Conservation (phyloP, 192 early-diverging fungal genomes). For the Helicostylum pulchrum region DNA sequence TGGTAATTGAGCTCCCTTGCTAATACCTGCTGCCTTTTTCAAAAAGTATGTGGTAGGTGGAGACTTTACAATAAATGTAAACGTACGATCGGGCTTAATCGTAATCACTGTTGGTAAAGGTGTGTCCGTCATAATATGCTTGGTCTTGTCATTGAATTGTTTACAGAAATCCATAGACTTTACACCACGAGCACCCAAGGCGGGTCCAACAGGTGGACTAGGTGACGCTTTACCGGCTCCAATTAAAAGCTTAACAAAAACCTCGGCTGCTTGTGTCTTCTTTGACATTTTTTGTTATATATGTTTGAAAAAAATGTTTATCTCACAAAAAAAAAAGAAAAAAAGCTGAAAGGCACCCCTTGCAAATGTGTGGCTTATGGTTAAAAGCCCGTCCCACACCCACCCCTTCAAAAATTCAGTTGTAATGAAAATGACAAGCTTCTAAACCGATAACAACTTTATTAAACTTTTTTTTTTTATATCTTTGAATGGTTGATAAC, state of each 20-base stretch:
- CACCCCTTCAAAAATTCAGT: no score
- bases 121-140: constrained; percentile 72
- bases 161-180: constrained; percentile 99
- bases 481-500: no score
- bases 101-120: constrained; percentile 83
- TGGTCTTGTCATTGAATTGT: constrained; percentile 95
- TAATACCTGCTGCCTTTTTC: constrained; percentile 80
- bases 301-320: no score
- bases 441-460: no score
- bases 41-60: constrained; percentile 90
- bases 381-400: no score
- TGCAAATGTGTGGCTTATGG: no score
- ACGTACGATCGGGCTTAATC: constrained; percentile 88
- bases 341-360: no score
- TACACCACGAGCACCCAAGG: constrained; percentile 93
- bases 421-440: no score
- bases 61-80: constrained; percentile 82
- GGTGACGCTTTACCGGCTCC: constrained; percentile 94
- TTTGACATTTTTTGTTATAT: constrained; percentile 32
- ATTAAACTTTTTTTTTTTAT: no score
- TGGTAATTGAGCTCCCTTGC: constrained; percentile 81
- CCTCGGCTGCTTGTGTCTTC: constrained; percentile 41
- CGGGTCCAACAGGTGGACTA: constrained; percentile 90
- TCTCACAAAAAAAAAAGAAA: no score
- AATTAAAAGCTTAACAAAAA: constrained; percentile 70